A percentile compares a stretch with the other conserved stretches of the same genome.
These are phyloP conservation scores for Trichoderma atroviride DNA, from an alignment of 2,329 filamentous ascomycete genomes.

Conservation along the genomic window DNA sequence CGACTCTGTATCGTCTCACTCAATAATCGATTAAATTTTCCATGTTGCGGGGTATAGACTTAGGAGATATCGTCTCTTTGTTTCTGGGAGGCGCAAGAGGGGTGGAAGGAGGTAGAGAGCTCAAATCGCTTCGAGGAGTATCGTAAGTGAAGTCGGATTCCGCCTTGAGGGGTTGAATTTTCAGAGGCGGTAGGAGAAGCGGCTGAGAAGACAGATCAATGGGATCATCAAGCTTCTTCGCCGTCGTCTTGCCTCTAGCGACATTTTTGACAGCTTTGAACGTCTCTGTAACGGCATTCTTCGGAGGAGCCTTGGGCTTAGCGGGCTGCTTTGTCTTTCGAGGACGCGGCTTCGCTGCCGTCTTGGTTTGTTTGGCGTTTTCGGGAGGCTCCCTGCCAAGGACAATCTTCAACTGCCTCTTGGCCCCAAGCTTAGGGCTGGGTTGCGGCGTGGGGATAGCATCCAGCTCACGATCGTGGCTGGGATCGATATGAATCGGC, in stretches of 20 bases:
- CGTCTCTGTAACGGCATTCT: conserved; percentile 44
- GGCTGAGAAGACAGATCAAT: conserved; percentile 23
- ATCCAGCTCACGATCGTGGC: conserved; percentile 47
- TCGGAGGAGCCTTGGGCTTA: conserved; percentile 44
- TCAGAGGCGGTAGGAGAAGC: conserved; percentile 33
- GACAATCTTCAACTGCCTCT: conserved; percentile 56
- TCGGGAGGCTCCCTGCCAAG: conserved; percentile 41
- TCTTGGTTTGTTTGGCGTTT: conserved; percentile 30
- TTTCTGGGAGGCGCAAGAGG: conserved; percentile 27
- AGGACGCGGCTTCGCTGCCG: conserved; percentile 36
- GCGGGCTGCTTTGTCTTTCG: conserved; percentile 41
- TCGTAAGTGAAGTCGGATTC: not conserved
- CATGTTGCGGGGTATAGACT: conserved; percentile 47
- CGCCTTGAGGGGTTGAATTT: conserved; percentile 30
- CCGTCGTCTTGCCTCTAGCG: conserved; percentile 30
- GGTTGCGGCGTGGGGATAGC: conserved; percentile 61
- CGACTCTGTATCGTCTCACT: conserved; percentile 5
- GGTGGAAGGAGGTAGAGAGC: conserved; percentile 32
- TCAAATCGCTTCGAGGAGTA: conserved; percentile 27
- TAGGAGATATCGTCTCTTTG: conserved; percentile 49
- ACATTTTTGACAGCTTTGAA: conserved; percentile 51
- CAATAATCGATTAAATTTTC: conserved; percentile 41
- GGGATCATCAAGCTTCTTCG: conserved; percentile 29
- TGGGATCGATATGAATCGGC: conserved; percentile 34
- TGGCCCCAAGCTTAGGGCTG: conserved; percentile 54